phyloP scores from a whole-genome alignment of 1,139 yeast genomes.

The Geotrichum europaeum region DNA sequence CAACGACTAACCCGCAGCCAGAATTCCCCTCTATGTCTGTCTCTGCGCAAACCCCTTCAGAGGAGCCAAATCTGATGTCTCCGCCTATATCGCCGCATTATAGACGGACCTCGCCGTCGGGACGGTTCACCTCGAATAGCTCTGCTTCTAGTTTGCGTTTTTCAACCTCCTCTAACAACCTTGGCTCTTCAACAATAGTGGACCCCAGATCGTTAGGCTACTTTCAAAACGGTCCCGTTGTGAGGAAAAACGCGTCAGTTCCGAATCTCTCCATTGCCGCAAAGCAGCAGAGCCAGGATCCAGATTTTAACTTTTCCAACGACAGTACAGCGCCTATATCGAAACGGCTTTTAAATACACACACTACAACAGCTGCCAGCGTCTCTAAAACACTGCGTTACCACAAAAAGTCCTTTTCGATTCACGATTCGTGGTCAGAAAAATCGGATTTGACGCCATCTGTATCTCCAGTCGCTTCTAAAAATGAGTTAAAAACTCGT shows the following conservation, averaged over 20 bases:
- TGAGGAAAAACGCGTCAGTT: conserved; percentile 10
- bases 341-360: not conserved
- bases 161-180: not conserved
- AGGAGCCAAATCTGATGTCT: not conserved
- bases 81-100: not conserved
- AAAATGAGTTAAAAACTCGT: not conserved
- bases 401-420: conserved; percentile 11
- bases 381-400: conserved; percentile 2
- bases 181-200: not conserved
- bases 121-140: not conserved
- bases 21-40: not conserved
- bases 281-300: not conserved
- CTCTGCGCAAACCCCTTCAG: not conserved
- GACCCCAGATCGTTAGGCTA: conserved; percentile 15
- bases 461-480: conserved; percentile 1
- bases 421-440: conserved; percentile 4
- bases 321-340: conserved; percentile 1
- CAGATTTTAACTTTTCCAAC: conserved; percentile 5
- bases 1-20: not conserved
- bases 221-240: conserved; percentile 12
- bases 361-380: not conserved
- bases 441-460: conserved; percentile 1
- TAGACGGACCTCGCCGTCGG: not conserved
- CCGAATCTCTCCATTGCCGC: conserved; percentile 11
- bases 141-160: not conserved